Percentiles rank a stretch among this genome's conserved stretches.
phyloP scores from a whole-genome alignment of 2,329 filamentous ascomycete genomes.

The Berkeleyomyces basicola region DNA sequence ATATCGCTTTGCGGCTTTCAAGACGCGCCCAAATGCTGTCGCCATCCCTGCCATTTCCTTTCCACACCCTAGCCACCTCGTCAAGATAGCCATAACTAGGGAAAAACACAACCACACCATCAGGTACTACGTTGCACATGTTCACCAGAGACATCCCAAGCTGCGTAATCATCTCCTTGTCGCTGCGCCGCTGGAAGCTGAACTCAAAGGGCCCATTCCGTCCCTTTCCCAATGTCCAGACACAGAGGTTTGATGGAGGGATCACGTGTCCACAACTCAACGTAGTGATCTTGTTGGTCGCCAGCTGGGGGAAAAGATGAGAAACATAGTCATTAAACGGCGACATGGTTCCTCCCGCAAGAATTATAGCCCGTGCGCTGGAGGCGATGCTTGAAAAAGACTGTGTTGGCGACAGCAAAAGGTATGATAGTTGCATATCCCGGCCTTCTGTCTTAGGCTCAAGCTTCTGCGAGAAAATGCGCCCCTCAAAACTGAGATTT shows the following conservation, averaged over 20 bases:
- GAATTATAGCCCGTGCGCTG: constrained; percentile 68
- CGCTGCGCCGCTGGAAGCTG: constrained; percentile 61
- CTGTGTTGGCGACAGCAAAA: constrained; percentile 78
- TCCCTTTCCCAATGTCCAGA: constrained; percentile 45
- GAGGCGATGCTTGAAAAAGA: constrained; percentile 81
- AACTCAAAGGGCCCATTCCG: constrained; percentile 50
- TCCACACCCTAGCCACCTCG: constrained; percentile 50
- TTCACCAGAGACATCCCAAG: constrained; percentile 59
- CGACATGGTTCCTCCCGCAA: constrained; percentile 95
- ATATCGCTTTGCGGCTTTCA: constrained; percentile 41
- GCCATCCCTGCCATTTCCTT: constrained; percentile 20
- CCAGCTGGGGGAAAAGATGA: constrained; percentile 67
- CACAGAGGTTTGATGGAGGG: constrained; percentile 62
- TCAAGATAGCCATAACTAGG: constrained; percentile 87
- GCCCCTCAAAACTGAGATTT: constrained; percentile 60
- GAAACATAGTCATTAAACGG: constrained; percentile 81
- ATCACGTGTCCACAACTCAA: constrained; percentile 94
- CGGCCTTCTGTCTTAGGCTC: constrained; percentile 16
- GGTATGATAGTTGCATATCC: constrained; percentile 57
- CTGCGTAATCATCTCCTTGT: constrained; percentile 51
- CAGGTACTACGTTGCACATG: constrained; percentile 57
- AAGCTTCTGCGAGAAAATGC: constrained; percentile 44
- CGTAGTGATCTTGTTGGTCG: constrained; percentile 48
- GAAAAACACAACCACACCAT: constrained; percentile 89
- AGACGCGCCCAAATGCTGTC: constrained; percentile 43